Conservation (phyloP, 306 rosid species). For the Aeschynomene evenia region DNA sequence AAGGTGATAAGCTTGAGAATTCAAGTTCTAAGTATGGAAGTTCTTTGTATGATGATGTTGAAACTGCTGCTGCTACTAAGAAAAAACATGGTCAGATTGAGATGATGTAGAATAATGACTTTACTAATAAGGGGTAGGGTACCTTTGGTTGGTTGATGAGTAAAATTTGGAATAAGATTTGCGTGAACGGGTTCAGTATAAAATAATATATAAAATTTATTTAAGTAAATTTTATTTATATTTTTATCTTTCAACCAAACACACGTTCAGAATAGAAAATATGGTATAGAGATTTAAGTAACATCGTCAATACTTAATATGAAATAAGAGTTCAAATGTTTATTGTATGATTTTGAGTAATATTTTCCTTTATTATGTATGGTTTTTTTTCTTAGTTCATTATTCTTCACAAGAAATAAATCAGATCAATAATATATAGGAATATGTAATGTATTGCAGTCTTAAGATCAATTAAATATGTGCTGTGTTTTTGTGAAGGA, state of each 20-base stretch:
- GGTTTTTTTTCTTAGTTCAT: not conserved
- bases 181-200: too few relatives aligned
- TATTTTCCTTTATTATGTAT: not conserved
- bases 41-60: slow-evolving; percentile 47
- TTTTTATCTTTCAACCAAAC: too few relatives aligned
- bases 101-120: slow-evolving; percentile 31
- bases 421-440: too few relatives aligned
- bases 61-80: slow-evolving; percentile 11
- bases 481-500: not conserved
- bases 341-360: not conserved
- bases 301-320: too few relatives aligned
- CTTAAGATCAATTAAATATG: not conserved
- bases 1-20: slow-evolving; percentile 50
- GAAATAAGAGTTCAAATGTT: not conserved
- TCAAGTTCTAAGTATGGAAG: slow-evolving; percentile 38
- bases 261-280: too few relatives aligned
- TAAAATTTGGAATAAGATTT: too few relatives aligned
- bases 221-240: too few relatives aligned
- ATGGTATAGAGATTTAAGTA: not conserved
- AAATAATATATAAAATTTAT: too few relatives aligned
- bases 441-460: too few relatives aligned
- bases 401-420: too few relatives aligned
- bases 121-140: too few relatives aligned
- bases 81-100: slow-evolving; percentile 36
- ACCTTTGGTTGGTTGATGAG: too few relatives aligned